A percentile compares a stretch with the other conserved stretches of the same genome.
phyloP scores from a whole-genome alignment of 2,329 filamentous ascomycete species.

The Cladophialophora exuberans region DNA sequence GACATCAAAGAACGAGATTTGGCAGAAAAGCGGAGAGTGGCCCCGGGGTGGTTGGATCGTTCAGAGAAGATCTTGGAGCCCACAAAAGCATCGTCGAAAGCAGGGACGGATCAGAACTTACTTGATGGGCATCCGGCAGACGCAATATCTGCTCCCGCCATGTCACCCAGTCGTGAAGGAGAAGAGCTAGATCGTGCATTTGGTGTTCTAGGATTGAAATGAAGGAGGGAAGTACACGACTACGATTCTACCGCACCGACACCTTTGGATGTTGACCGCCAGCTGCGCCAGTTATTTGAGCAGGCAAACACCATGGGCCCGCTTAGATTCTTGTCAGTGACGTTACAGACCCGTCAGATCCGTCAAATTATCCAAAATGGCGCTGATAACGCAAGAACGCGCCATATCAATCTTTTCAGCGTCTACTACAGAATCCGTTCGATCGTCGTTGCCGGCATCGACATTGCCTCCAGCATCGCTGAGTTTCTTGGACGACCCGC shows the following conservation, averaged over 20 bases:
- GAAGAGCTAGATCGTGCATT: slow-evolving; percentile 59
- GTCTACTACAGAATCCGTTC: neutral
- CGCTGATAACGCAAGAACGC: neutral
- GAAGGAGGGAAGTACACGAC: slow-evolving; percentile 25
- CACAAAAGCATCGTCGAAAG: slow-evolving; percentile 31
- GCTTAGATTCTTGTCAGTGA: neutral
- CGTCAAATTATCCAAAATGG: neutral
- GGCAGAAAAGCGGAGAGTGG: slow-evolving; percentile 65
- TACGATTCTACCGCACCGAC: slow-evolving; percentile 16
- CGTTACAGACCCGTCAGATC: neutral
- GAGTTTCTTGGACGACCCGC: slow-evolving; percentile 25
- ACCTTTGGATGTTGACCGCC: neutral
- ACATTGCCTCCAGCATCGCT: neutral
- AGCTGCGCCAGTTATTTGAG: neutral
- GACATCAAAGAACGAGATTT: slow-evolving; percentile 61
- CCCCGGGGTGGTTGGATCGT: slow-evolving; percentile 67
- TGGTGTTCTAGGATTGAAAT: slow-evolving; percentile 52
- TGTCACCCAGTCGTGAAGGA: slow-evolving; percentile 50
- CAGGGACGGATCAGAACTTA: slow-evolving; percentile 34
- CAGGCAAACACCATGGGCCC: neutral
- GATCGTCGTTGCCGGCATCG: neutral
- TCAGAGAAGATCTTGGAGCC: slow-evolving; percentile 64
- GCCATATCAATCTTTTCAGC: neutral
- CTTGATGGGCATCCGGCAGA: slow-evolving; percentile 42
- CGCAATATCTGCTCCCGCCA: slow-evolving; percentile 40